Evolutionary conservation across 164 flowering plant species (phyloP), one percentile per base, ranked within the genome.

Genomic region (Macadamia integrifolia): DNA sequence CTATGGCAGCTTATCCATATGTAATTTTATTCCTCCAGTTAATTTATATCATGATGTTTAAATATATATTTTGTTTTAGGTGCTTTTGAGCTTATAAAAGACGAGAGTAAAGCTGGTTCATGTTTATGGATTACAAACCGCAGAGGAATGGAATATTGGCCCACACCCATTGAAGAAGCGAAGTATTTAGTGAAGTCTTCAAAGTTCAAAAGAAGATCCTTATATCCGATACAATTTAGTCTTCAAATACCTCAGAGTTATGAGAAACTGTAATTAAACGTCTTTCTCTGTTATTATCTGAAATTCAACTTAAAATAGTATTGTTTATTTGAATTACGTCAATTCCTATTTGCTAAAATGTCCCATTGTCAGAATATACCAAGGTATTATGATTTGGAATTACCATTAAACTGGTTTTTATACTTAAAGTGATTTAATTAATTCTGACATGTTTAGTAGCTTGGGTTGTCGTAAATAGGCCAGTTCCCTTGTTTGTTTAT

Each of bases 81-180:
- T 79, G 88, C 91, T 71, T 86, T 91, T 83, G 93, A 91, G 81
- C 88, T 94, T 53, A 91, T 94, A 15, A 79, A 70, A 58, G 89
- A 94, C 82, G 97, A 90, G 69, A 86, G 72, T 72, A 90, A 82
- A 84, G 93, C 97, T 74, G 98, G 97, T 10, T 69, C 89, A 15
- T 94, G 98, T 79, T 84, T 94, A 64, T 91, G 97, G 98, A 87
- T 94, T 65, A 83, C 97, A 65, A 84, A 85, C 10, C 91, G 96
- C 31, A 80, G 95, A 75, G 98, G 98, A 46, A 44, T 90, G 84
- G 92, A 94, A 71, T 94, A 94, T 78, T 94, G 98, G 98, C 98
- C 98, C 40, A 79, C 87, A 67, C 88, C 94, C 2, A 59, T 6
- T 18, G 98, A 94, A 84, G 86, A 88, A 85, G 85, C 84, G 69